Base-by-base conservation (phyloP, 495 filamentous ascomycete species). In the Aspergillus panamensis region DNA sequence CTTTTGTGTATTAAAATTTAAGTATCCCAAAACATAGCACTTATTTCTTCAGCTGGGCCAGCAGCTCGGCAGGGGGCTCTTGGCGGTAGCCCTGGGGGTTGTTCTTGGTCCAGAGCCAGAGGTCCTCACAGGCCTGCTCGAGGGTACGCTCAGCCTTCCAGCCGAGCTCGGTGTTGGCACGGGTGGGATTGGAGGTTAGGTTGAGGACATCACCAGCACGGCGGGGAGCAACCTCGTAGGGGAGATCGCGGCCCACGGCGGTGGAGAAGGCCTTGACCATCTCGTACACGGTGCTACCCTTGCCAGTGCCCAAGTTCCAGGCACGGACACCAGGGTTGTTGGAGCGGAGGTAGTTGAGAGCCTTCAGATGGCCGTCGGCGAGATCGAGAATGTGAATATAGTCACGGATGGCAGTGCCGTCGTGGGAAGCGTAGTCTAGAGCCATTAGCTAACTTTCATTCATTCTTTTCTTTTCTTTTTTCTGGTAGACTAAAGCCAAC, bases 261-360 rank as follows among this genome's bases (percentile, higher is more conserved):
- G 82, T 74, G 69, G 85, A 89, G 79, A 98, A 98, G 57, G 95
- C 91, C 54, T 89, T 89, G 82, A 98, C 87, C 83, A 98, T 98
- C 67, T 98, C 91, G 72, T 91, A 93, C 33, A 98, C 94, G 10
- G 95, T 97, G 73, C 87, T 92, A 59, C 94, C 94, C 66, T 86
- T 88, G 37, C 94, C 94, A n/a, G 92, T 96, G 20, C 94, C 94
- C 55, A 98, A 70, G 77, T 98, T 98, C 95, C 95, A 98, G 56
- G 92, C 93, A 57, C 89, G 85, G 49, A 96, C 91, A 57, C 94
- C 94, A 42, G 95, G 95, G 69, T 95, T 88, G 69, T 93, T 80
- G 53, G 88, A 80, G 62, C 88, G 88, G 40, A 98, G 90, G 74
- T 96, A 90, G 78, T 95, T 89, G 61, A 98, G 86, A 21, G 94